Base-by-base conservation (phyloP, 2,329 filamentous ascomycete species). In the Neurospora sp. region DNA sequence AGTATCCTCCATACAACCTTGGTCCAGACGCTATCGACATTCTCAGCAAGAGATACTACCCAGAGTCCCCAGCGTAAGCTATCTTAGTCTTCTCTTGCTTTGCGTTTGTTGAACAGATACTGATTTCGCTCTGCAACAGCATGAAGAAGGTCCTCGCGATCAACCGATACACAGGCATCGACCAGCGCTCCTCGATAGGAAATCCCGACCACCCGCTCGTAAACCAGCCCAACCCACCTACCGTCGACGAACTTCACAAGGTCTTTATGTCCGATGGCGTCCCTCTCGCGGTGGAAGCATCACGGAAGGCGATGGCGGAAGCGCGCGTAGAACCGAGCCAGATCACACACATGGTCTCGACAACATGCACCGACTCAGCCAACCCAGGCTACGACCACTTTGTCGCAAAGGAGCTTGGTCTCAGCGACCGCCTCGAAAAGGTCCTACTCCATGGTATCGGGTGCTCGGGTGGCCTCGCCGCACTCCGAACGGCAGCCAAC, bases 331-430 rank as follows among this genome's bases (percentile, higher is more conserved):
- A 83, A 57, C 76, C 83, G 0, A 75, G 76, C 3, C 80, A 88
- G 68, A 88, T 91, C 72, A 91, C 88, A 3, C 89, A 91, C 74
- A 82, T 90, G 52, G 88, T 91, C 8, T 86, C 88, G 33, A 89
- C 88, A 0, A 91, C 88, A 5, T 91, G 89, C 76, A 91, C 89
- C 8, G 87, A 91, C 76, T 89, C 87, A 72, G 88, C 88, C 17
- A 91, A 91, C 76, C 89, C 89, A 0, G 89, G 89, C 1, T 91
- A 88, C 75, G 89, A 91, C 73, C 87, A 90, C 77, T 89, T 83
- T 72, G 86, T 91, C 33, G 84, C 84, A 68, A 87, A 86, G 75
- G 80, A 82, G 4, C 79, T 91, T 2, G 87, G 87, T 0, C 81
- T 91, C 38, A 80, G 81, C n/a, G 81, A 84, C 40, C 80, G 80